Evolutionary conservation across 2,329 filamentous ascomycete genomes (phyloP), one percentile per base, ranked within the genome.

Genomic region (Botrytis aclada): DNA sequence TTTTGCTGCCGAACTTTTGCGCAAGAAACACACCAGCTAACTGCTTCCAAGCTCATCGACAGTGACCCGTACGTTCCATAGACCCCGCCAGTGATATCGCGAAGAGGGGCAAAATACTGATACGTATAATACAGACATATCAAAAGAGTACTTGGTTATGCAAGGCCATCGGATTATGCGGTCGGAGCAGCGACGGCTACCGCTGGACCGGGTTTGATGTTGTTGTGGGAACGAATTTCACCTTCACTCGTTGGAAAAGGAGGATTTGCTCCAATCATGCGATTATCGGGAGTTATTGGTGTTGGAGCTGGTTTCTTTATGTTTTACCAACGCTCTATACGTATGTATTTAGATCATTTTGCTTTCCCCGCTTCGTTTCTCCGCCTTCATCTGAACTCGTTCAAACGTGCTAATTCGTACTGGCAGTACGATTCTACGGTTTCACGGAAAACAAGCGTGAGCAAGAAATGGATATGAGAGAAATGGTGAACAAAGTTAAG

Each of bases 401-500:
- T 29, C 34, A 29, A 16, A 29, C 58, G 43, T 70, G 41, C 56
- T 70, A 60, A 97, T 32, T 37, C 6, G 61, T 61, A 32, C 32
- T n/a, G 4, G n/a, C 20, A 72, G 94, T 95, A 80, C 93, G 96
- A 77, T 98, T 99, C 85, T 98, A 98, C 85, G 96, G 96, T 79
- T 93, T 95, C 84, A 91, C 89, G 65, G 96, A 99, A 84, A 99
- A 99, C 84, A 85, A 91, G 71, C 91, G 96, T 79, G 96, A 99
- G 83, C 86, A 96, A 73, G 92, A 97, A 76, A 91, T 97, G 91
- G 96, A 99, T 82, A 98, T 98, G 95, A 89, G 89, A 77, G 96
- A 99, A 84, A 99, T 99, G 96, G 95, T 98, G 54, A 89, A 90
- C 82, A 97, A 95, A 84, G 95, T 98, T 82, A 99, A 98, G 88